Base-by-base conservation (phyloP, 805 yeast genomes). In the Candida ascalaphidarum region DNA sequence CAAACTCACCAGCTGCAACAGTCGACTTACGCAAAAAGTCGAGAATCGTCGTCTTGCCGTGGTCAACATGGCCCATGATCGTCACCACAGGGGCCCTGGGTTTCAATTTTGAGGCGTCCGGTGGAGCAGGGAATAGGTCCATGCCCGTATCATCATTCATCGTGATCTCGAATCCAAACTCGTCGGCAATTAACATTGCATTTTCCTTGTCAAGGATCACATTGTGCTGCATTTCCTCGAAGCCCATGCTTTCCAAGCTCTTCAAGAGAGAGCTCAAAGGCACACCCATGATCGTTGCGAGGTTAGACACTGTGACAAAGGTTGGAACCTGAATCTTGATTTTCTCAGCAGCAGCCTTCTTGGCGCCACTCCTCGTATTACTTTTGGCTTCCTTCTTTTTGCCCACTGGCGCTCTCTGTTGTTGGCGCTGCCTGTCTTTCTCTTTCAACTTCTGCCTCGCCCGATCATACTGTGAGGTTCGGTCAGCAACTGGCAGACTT, bases 21-120 rank as follows among this genome's bases (percentile, higher is more conserved):
- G 88, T 74, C 0, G 95, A 81, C 40, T 83, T 85, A 25, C 97
- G 67, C 43, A 92, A 60, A 45, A 76, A 74, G 52, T 92, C 98
- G 31, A 92, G 66, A 35, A 92, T 78, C 0, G 98, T 89, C 2
- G 98, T 92, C 51, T 92, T 92, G 2, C 98, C 98, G 48, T 92
- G 98, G 54, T 92, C 98, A 17, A 92, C 98, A 52, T 92, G 98
- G 3, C 98, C 98, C 97, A 92, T 92, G 29, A 92, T 83, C 0
- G 98, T 88, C 4, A 92, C 96, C 14, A 92, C 80, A 0, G 98
- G 98, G 0, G 98, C 86, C 39, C 97, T 63, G 5, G 77, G 65
- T 25, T 71, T 74, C 37, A 80, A 50, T 14, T 55, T 45, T 5
- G 58, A 55, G n/a, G 50, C 46, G 17, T 66, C 66, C 2, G 58